Conservation (phyloP, 345 rosid genomes). For the Nephelium lappaceum region DNA sequence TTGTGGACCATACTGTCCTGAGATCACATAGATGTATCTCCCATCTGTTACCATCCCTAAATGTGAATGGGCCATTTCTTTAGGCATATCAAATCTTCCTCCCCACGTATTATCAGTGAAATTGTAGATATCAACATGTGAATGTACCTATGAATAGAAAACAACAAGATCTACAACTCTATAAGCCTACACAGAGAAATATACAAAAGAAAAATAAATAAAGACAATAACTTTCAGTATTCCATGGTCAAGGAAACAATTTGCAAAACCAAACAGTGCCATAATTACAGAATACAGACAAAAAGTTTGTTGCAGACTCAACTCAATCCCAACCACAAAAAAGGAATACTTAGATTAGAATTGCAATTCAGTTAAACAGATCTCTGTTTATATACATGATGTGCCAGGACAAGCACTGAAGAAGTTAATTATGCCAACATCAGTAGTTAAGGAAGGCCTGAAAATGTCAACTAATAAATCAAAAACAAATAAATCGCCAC, state of each 20-base stretch:
- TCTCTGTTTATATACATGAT: not conserved
- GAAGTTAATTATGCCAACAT: not conserved
- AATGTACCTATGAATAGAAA: constrained; percentile 65
- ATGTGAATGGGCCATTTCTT: constrained; percentile 99
- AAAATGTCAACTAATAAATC: not conserved
- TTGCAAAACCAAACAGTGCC: not conserved
- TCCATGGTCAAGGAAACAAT: constrained; percentile 8
- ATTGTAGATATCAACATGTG: constrained; percentile 89
- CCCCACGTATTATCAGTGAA: constrained; percentile 84
- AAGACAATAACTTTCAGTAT: not conserved
- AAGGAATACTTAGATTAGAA: not conserved
- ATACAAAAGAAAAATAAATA: not conserved
- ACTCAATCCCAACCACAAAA: not conserved
- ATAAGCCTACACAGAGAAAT: not conserved
- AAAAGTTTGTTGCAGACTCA: not conserved
- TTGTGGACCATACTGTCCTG: constrained; percentile 96
- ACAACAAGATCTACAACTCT: constrained; percentile 6
- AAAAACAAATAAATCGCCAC: constrained; percentile 4
- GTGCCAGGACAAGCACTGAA: not conserved
- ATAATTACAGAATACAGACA: not conserved
- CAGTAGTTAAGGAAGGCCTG: not conserved
- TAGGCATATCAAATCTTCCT: constrained; percentile 94
- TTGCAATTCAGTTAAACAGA: not conserved
- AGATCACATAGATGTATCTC: constrained; percentile 74
- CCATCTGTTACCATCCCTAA: constrained; percentile 99